phyloP scores from a whole-genome alignment of 1,284 basidiomycete species.

The Ustilago cynodontis region DNA sequence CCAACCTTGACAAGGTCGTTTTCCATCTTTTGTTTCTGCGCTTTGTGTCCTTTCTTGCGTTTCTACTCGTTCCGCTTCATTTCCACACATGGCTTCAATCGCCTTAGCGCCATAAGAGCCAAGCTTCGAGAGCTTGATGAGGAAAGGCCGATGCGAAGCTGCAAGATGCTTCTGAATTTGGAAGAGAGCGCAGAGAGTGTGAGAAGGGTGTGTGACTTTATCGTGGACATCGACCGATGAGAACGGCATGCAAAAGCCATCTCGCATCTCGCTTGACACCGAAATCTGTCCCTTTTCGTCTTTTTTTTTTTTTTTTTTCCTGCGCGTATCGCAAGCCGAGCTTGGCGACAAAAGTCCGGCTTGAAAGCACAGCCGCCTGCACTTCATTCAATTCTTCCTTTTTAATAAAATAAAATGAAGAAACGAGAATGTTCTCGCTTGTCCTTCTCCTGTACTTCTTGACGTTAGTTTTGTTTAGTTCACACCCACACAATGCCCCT shows the following conservation, averaged over 20 bases:
- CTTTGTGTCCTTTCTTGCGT: neutral
- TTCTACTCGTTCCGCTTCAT: neutral
- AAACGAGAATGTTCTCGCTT: neutral
- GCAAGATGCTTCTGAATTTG: neutral
- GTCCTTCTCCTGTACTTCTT: slow-evolving; percentile 1
- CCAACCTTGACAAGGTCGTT: neutral
- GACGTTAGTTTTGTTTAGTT: neutral
- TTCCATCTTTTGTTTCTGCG: neutral
- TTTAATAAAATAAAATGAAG: neutral
- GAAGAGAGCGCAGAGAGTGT: neutral
- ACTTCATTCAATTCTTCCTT: neutral
- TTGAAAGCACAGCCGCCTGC: neutral
- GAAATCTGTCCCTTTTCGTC: neutral
- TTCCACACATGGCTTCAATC: too few relatives aligned
- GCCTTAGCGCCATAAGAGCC: too few relatives aligned
- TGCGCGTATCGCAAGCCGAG: neutral
- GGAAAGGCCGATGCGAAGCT: neutral
- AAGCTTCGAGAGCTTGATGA: neutral
- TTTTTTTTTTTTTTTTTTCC: neutral
- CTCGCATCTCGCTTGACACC: slow-evolving; percentile 4
- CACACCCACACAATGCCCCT: too few relatives aligned
- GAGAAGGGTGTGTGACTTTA: slow-evolving; percentile 8
- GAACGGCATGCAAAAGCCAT: slow-evolving; percentile 9
- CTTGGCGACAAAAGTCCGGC: neutral
- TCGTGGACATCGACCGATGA: slow-evolving; percentile 24